Conservation (phyloP, 163 green algal genomes). For the Coccomyxa subellipsoidea region DNA sequence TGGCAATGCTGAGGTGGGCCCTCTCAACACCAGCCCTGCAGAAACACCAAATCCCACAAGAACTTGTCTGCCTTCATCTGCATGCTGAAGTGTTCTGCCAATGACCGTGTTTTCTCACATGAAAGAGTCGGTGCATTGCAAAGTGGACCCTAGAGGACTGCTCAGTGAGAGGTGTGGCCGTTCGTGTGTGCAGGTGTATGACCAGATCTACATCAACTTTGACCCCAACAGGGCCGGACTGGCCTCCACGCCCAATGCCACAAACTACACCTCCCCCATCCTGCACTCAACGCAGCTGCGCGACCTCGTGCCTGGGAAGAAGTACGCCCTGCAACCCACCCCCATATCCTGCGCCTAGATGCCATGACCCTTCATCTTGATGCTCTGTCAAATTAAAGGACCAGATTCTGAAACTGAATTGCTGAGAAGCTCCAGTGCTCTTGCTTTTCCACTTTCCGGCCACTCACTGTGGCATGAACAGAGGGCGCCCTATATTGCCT, state of each 20-base stretch:
- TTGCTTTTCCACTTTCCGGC: too few relatives aligned
- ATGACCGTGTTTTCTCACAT: too few relatives aligned
- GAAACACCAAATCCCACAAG: background rate
- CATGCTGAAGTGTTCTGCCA: background rate
- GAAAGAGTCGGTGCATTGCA: too few relatives aligned
- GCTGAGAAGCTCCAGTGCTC: too few relatives aligned
- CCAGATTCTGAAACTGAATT: too few relatives aligned
- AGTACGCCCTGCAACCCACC: background rate
- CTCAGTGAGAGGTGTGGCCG: background rate
- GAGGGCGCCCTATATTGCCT: too few relatives aligned
- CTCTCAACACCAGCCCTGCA: background rate
- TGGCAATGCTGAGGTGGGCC: constrained; percentile 15
- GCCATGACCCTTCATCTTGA: background rate
- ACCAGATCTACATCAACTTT: constrained; percentile 1
- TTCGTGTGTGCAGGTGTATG: background rate
- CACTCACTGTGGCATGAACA: too few relatives aligned
- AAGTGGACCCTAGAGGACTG: too few relatives aligned
- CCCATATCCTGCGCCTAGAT: background rate
- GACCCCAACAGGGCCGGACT: background rate
- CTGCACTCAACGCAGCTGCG: background rate
- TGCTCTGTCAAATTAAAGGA: too few relatives aligned
- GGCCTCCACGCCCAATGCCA: background rate
- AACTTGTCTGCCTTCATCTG: too few relatives aligned
- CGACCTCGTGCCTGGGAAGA: background rate
- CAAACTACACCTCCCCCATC: background rate